phyloP scores from a whole-genome alignment of 2,329 filamentous ascomycete genomes.

The Alternaria panax region DNA sequence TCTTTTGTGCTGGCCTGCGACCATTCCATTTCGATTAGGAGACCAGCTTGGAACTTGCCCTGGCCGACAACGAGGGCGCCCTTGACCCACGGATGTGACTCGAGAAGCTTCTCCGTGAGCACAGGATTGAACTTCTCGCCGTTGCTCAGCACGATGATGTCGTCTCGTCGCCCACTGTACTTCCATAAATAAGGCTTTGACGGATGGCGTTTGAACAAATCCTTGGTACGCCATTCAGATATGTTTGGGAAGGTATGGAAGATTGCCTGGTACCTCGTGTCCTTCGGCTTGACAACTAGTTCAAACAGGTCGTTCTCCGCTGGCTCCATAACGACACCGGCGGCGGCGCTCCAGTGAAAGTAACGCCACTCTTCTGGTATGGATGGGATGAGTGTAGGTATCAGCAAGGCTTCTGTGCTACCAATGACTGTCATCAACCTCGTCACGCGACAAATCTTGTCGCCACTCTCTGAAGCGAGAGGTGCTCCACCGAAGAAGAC shows the following conservation, averaged over 20 bases:
- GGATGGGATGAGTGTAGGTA: background rate
- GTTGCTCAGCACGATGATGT: slow-evolving; percentile 42
- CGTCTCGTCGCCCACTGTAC: slow-evolving; percentile 44
- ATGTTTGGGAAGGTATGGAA: slow-evolving; percentile 5
- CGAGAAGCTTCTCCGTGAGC: slow-evolving; percentile 24
- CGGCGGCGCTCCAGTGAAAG: background rate
- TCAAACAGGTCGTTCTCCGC: slow-evolving; percentile 2
- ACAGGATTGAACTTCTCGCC: slow-evolving; percentile 43
- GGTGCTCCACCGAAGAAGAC: slow-evolving; percentile 1
- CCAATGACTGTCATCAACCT: background rate
- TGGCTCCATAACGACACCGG: slow-evolving; percentile 7
- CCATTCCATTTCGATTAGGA: slow-evolving; percentile 32
- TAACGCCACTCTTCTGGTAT: slow-evolving; percentile 1
- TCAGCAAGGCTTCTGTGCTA: slow-evolving; percentile 3
- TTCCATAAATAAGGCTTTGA: slow-evolving; percentile 27
- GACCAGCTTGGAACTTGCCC: slow-evolving; percentile 23
- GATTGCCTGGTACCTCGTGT: slow-evolving; percentile 1
- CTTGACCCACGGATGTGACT: slow-evolving; percentile 13
- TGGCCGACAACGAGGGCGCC: slow-evolving; percentile 32
- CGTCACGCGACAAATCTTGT: slow-evolving; percentile 3
- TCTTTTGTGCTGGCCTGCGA: background rate
- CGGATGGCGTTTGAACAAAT: slow-evolving; percentile 26
- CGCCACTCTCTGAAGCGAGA: background rate
- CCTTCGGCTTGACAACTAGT: slow-evolving; percentile 5
- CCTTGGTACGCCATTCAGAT: slow-evolving; percentile 20